Evolutionary conservation across 78 protist species (phyloP), one percentile per base, ranked within the genome.

Genomic region (Guillardia theta): DNA sequence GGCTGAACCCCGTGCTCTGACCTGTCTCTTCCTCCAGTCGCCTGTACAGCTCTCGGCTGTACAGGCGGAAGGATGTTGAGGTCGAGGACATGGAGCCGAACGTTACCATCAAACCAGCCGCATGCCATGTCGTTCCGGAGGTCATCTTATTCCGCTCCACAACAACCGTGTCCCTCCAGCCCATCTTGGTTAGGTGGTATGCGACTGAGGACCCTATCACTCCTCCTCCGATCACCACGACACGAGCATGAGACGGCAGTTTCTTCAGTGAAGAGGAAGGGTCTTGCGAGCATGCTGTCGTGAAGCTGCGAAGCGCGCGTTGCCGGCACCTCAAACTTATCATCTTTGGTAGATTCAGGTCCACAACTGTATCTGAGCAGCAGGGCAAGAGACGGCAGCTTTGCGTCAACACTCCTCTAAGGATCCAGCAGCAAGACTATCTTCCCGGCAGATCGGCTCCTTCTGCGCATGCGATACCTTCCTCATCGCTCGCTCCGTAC

Each of bases 81-180:
- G 94, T 92, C 39, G 53, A 77, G 24, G 94, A 92, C 64, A 92
- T 30, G 41, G 94, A 92, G 36, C 94, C 94, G 24, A 92, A 92
- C 33, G 94, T 92, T 30, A 92, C 94, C 94, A 92, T 58, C 83
- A 92, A 50, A 30, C 94, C 94, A 3, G 94, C 94, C 1, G 94
- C 94, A 39, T 92, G 94, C 94, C 94, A 92, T 3, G 94, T 92
- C 8, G 94, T 92, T 2, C 94, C 94, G 18, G 94, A 92, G 21
- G 94, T 92, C 43, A 92, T 1, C 94, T 58, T 77, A 27, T 92
- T 83, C 8, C 83, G 47, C 46, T 92, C 94, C 46, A 92, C 54
- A 33, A 92, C 88, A 44, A 92, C 24, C 46, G 43, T 50, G 30
- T 92, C 83, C 48, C 39, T 0, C 43, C 77, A 33, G 21, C 70